Base-by-base conservation (phyloP, 768 basidiomycete species). In the Hydnomerulius pinastri region DNA sequence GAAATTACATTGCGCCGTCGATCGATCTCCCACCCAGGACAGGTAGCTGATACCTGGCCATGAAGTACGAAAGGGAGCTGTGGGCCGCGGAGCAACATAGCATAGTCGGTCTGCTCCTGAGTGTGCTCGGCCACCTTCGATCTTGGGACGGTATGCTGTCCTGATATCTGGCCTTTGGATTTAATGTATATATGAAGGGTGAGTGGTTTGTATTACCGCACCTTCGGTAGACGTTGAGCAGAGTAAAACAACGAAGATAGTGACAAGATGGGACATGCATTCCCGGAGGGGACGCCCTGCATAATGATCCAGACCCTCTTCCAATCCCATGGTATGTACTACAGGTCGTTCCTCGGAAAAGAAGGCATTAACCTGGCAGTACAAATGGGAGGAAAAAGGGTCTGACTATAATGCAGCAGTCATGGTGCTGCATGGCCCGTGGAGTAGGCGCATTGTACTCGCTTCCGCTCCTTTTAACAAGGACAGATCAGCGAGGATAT, bases 301-400 rank as follows among this genome's bases (percentile, higher is more conserved):
- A 52, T 54, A 35, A 48, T 63, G 62, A 62, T 63, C 66, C 54
- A 66, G 64, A 65, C 60, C 48, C 62, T 69, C 74, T 75, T 75
- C 74, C 74, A 75, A 75, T 74, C 74, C 69, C 74, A 75, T 75
- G 74, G 74, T 76, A 75, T 67, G 72, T 70, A 68, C 62, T 64
- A 61, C 30, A 59, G 55, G 50, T 50, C 40, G 46, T 41, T 35
- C 56, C 51, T 56, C 54, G 53, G 67, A 67, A 54, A 57, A 61
- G 62, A 66, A 68, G 67, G 63, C 17, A 38, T 57, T 50, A 51
- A 59, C 58, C 58, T 39, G 4, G 35, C 52, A 55, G 55, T 65
- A 62, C 63, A 66, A 51, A 66, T 64, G 64, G 30, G 63, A 53
- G 37, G 54, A 53, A 56, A 63, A 47, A 47, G 55, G 53, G 63